These are phyloP conservation scores for Ephemerocybe angulata DNA, from an alignment of 768 basidiomycete genomes.

Conservation along the genomic window DNA sequence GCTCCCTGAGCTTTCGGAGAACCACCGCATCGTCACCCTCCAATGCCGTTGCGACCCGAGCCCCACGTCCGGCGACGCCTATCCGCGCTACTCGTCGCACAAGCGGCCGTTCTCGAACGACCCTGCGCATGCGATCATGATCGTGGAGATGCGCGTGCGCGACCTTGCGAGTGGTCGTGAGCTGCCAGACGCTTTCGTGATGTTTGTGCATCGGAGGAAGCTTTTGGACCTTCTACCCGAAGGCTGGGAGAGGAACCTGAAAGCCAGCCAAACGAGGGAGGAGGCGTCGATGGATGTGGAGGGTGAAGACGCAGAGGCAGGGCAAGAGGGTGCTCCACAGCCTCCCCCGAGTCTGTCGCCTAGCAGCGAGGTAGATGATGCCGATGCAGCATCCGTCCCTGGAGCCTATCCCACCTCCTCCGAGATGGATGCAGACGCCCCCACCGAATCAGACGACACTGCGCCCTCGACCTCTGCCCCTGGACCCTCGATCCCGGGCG, in stretches of 20 bases:
- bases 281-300: constrained; percentile 16
- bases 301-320: not conserved
- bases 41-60: constrained; percentile 7
- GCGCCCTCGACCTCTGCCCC: no score
- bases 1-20: constrained; percentile 12
- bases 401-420: not conserved
- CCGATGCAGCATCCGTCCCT: not conserved
- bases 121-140: constrained; percentile 13
- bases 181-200: not conserved
- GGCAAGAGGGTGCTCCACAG: no score
- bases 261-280: not conserved
- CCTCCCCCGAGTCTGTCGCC: no score
- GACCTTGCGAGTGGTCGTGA: not conserved
- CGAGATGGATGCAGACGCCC: no score
- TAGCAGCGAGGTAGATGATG: no score
- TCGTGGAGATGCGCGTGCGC: constrained; percentile 5
- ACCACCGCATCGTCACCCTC: not conserved
- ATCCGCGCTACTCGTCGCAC: constrained; percentile 7
- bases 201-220: constrained; percentile 11
- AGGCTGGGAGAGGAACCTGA: not conserved
- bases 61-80: constrained; percentile 1
- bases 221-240: constrained; percentile 2
- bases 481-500: no score
- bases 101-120: constrained; percentile 11
- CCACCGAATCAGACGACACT: no score